Base-by-base conservation (phyloP, 345 rosid species). In the Eucalyptus regnans region DNA sequence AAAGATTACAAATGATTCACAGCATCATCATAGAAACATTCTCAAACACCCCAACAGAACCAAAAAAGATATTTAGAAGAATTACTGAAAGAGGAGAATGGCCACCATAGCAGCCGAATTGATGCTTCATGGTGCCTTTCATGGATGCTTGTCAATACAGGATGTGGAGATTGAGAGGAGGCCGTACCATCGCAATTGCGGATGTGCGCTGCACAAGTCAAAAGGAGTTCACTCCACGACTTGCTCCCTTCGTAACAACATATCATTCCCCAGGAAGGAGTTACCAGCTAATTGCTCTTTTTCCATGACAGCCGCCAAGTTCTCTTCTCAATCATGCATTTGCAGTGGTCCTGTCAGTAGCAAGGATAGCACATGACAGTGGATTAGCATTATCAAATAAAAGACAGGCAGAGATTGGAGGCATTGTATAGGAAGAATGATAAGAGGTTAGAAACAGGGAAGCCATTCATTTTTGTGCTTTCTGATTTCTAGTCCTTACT, bases 171-270 rank as follows among this genome's bases (percentile, higher is more conserved):
- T 89, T 8, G 20, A 79, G 88, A 23, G 86, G 52, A 86, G 92
- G 79, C 90, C 85, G 0, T 87, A 91, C 71, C 90, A 90, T 88
- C 31, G 81, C 11, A 90, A 85, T 66, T 90, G 92, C 83, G 41
- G 88, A 15, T 90, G 90, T 76, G 92, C 71, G 20, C 89, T 91
- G 9, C 92, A 89, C 87, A 37, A 71, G 81, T 37, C 18, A 14
- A 71, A 71, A 37, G 46, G 81, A 10, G 23, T 5, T 20, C 27
- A 10, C 20, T 37, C 81, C 44, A 37, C 27, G 4, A 37, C 81
- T 71, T 71, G 81, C 81, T 71, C 46, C 46, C 41, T 9, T 71
- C 46, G 10, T 18, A 71, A 37, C 46, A 71, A 16, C 43, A 33
- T 9, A 37, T 18, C 81, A 71, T 71, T 71, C 25, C 81, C 46